Evolutionary conservation across 2,329 filamentous ascomycete species (phyloP), one percentile per base, ranked within the genome.

Genomic region (Sporothrix pseudoabietina): DNA sequence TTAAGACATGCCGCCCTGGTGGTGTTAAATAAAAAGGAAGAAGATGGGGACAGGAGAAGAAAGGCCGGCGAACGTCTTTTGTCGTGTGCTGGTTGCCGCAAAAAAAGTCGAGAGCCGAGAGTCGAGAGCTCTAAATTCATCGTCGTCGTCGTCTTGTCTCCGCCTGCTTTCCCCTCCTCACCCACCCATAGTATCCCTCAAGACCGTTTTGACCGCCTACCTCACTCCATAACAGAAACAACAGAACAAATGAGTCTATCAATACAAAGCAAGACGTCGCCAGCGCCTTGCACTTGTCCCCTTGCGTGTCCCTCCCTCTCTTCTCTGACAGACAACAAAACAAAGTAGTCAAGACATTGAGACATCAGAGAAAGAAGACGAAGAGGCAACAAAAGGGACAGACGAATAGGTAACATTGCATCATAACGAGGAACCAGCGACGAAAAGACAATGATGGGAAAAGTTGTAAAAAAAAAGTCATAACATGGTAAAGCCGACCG

Each of bases 181-280:
- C 57, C 57, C 32, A 71, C 54, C 59, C 44, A 14, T 39, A 54
- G 44, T 12, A 54, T 44, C 55, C 59, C 59, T 66, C 32, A 69
- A 47, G 68, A 73, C 69, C 74, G 65, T 59, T 59, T 55, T 55
- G 44, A 16, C 19, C 44, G 44, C 44, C 44, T 14, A 49, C 69
- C 69, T 39, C 54, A 47, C 39, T 44, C 39, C 35, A 44, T 12
- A 70, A 54, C 47, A 65, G 55, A 55, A 59, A 75, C 76, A 59
- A 75, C 76, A 75, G 74, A 74, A 72, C 75, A 78, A 73, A 57
- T 57, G 76, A 74, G 73, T 78, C 79, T 80, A 80, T 79, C 77
- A 76, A 77, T 79, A 79, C 79, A 80, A 79, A 78, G 76, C 73
- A 77, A 77, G 76, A 76, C 74, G 74, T 74, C 76, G 75, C 76